Conservation (phyloP, 2,329 filamentous ascomycete species). For the Colletotrichum sp. region DNA sequence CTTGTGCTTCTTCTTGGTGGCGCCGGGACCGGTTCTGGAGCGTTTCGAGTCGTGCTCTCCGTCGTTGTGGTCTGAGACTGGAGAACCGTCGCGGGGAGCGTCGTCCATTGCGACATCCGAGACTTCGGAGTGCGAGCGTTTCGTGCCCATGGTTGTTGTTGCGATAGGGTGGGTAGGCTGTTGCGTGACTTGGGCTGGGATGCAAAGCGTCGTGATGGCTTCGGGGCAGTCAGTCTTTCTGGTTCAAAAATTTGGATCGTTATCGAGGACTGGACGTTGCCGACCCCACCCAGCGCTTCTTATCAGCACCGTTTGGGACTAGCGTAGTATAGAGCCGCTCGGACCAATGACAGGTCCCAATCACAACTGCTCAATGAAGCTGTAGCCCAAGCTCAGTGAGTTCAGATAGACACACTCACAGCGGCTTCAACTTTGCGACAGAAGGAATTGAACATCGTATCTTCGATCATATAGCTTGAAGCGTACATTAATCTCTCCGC, state of each 20-base stretch:
- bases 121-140: constrained; percentile 30
- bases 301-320: constrained; percentile 9
- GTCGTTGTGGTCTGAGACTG: constrained; percentile 16
- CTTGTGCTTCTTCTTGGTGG: constrained; percentile 42
- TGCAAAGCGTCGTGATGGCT: not conserved
- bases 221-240: not conserved
- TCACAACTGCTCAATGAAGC: constrained; percentile 15
- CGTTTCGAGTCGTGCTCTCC: constrained; percentile 35
- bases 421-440: not conserved
- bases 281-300: constrained; percentile 1
- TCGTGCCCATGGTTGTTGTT: constrained; percentile 30
- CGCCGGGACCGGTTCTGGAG: constrained; percentile 29
- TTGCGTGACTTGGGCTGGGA: not conserved
- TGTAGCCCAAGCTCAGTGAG: constrained; percentile 6
- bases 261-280: constrained; percentile 7
- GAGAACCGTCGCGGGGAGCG: constrained; percentile 13
- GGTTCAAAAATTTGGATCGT: constrained; percentile 25
- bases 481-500: not conserved
- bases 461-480: not conserved
- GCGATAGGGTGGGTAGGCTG: not conserved
- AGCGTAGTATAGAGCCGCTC: not conserved
- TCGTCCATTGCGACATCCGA: constrained; percentile 3
- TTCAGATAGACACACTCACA: not conserved
- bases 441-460: not conserved
- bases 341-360: constrained; percentile 15